Conservation (phyloP, 352 stramenopile species). For the Pythium apleroticum region DNA sequence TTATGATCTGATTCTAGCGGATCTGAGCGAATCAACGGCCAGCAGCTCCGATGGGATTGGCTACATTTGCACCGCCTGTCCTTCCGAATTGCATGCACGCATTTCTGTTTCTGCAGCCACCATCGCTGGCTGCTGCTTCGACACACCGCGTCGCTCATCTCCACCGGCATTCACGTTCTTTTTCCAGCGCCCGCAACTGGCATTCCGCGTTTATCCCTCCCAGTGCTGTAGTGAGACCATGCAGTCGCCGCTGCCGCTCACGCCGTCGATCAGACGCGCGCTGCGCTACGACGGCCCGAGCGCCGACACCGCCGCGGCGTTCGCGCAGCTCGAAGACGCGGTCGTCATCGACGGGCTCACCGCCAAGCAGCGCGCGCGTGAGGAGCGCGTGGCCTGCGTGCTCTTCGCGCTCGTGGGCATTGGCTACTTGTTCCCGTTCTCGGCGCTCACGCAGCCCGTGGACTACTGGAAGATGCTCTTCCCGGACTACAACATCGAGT, state of each 20-base stretch:
- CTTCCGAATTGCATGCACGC: not conserved
- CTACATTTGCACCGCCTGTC: slow-evolving; percentile 4
- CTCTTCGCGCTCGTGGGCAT: slow-evolving; percentile 75
- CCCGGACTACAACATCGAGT: slow-evolving; percentile 87
- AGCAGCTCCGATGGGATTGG: slow-evolving; percentile 6
- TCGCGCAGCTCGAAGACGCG: slow-evolving; percentile 30
- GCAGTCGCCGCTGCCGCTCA: slow-evolving; percentile 61
- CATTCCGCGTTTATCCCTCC: not conserved
- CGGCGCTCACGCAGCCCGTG: slow-evolving; percentile 85
- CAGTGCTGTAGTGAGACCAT: slow-evolving; percentile 37
- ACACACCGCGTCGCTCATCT: not conserved
- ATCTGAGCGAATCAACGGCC: slow-evolving; percentile 15
- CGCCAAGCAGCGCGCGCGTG: slow-evolving; percentile 31
- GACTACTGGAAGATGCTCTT: slow-evolving; percentile 89
- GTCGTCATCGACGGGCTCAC: slow-evolving; percentile 25
- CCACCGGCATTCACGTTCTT: not conserved
- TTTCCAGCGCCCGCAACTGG: not conserved
- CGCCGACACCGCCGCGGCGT: not conserved
- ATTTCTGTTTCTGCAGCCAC: not conserved
- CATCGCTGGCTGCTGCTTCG: slow-evolving; percentile 1
- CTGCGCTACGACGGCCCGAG: slow-evolving; percentile 36
- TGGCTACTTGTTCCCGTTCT: slow-evolving; percentile 88
- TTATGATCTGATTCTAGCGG: slow-evolving; percentile 3
- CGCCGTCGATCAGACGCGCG: slow-evolving; percentile 35
- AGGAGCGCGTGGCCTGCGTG: slow-evolving; percentile 55